Evolutionary conservation across 2,329 filamentous ascomycete species (phyloP).

Genomic region (Talaromyces sp.): DNA sequence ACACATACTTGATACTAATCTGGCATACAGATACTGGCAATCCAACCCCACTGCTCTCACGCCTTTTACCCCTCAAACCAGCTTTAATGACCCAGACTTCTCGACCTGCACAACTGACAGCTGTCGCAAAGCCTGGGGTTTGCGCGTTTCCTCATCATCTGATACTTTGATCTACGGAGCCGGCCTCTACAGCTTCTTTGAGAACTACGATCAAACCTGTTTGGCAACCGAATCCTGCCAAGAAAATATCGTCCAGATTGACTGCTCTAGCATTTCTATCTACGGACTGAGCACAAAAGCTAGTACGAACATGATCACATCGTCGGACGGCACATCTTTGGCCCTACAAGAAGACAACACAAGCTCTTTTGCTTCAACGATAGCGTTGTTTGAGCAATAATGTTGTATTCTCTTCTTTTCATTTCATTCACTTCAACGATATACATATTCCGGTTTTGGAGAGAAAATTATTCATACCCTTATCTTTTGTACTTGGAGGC

Average conservation of each 20-base stretch:
- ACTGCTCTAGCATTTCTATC: constrained; percentile 61
- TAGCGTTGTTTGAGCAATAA: constrained; percentile 42
- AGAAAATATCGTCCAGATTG: constrained; percentile 71
- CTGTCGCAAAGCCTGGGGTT: constrained; percentile 74
- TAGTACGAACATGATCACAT: constrained; percentile 67
- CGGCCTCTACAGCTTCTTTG: constrained; percentile 78
- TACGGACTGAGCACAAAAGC: constrained; percentile 74
- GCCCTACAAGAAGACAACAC: constrained; percentile 41
- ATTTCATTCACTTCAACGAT: neutral
- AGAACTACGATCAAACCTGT: constrained; percentile 74
- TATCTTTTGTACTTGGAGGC: neutral
- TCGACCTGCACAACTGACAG: constrained; percentile 52
- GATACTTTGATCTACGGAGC: constrained; percentile 69
- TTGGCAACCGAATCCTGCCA: constrained; percentile 68
- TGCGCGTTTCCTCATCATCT: constrained; percentile 65
- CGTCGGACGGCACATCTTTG: constrained; percentile 31
- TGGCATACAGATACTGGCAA: constrained; percentile 61
- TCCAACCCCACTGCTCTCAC: constrained; percentile 70
- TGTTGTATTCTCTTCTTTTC: neutral
- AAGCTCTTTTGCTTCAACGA: constrained; percentile 45
- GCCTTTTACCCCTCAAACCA: constrained; percentile 36
- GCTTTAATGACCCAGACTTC: constrained; percentile 62
- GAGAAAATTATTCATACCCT: neutral
- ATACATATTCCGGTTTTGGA: constrained; percentile 9
- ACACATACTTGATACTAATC: neutral